These are phyloP conservation scores for Vaccinium macrocarpon DNA, from an alignment of 148 eudicot species.

Conservation along the genomic window DNA sequence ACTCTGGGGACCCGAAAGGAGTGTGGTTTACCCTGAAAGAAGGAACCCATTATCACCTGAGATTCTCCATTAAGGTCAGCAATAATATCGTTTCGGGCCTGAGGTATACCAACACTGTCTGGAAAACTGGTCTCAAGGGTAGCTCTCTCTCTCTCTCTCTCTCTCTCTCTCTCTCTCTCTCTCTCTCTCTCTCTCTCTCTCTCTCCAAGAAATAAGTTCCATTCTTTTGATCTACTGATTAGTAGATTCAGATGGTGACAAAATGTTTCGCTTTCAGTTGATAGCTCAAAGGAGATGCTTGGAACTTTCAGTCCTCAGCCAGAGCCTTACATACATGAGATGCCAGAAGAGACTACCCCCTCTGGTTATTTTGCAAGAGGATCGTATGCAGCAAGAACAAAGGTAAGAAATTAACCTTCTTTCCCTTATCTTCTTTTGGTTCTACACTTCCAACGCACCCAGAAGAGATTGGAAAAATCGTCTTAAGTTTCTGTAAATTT, in stretches of 20 bases:
- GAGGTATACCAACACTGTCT: conserved; percentile 64
- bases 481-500: background rate
- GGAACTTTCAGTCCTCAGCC: conserved; percentile 73
- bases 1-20: conserved; percentile 52
- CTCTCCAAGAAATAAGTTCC: background rate
- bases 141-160: conserved; percentile 7
- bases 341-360: conserved; percentile 74
- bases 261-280: conserved; percentile 35
- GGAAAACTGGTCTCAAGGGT: conserved; percentile 92
- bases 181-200: background rate
- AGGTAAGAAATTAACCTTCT: conserved; percentile 30
- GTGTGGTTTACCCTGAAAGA: conserved; percentile 81
- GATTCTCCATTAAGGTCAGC: conserved; percentile 65
- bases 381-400: conserved; percentile 56
- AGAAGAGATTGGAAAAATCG: background rate
- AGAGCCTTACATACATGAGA: conserved; percentile 65
- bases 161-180: background rate
- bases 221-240: background rate
- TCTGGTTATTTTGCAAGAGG: conserved; percentile 78
- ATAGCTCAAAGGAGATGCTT: conserved; percentile 71
- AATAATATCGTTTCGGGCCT: conserved; percentile 82
- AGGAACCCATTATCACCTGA: conserved; percentile 64
- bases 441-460: background rate
- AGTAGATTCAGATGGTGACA: background rate
- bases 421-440: background rate